Evolutionary conservation across 2,329 filamentous ascomycete genomes (phyloP).

Genomic region (Ophiostoma novo-ulmi): DNA sequence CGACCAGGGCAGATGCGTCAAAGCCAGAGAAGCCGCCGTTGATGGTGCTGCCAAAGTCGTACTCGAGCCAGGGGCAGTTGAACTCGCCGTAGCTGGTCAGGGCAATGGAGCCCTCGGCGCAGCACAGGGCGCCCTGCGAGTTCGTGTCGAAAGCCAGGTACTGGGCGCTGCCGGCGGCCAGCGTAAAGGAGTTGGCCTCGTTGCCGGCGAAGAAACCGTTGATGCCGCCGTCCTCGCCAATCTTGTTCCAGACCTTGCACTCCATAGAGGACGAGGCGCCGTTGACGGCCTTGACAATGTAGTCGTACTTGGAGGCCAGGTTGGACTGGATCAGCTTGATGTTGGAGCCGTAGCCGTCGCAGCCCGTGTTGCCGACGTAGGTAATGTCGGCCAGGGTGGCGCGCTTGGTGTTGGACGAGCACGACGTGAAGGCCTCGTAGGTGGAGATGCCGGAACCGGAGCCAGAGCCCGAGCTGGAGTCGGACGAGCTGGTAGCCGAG

Average conservation of each 20-base stretch:
- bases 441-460: constrained; percentile 34
- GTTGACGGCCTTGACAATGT: constrained; percentile 41
- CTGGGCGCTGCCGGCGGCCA: constrained; percentile 38
- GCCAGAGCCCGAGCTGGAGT: background rate
- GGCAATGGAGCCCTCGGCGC: constrained; percentile 35
- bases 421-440: constrained; percentile 35
- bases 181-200: constrained; percentile 40
- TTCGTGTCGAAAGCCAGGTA: constrained; percentile 43
- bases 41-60: constrained; percentile 42
- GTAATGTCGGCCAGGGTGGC: constrained; percentile 44
- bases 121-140: constrained; percentile 47
- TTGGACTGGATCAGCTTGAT: constrained; percentile 40
- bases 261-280: constrained; percentile 31
- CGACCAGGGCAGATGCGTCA: constrained; percentile 47
- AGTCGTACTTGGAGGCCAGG: constrained; percentile 41
- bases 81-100: constrained; percentile 40
- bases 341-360: constrained; percentile 47
- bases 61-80: constrained; percentile 47
- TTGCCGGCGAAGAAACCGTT: constrained; percentile 45
- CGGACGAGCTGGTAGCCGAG: constrained; percentile 15
- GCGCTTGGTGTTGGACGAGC: constrained; percentile 40
- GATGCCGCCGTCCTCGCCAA: constrained; percentile 41
- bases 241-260: constrained; percentile 51
- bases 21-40: constrained; percentile 49
- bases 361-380: constrained; percentile 46